Percentiles rank a stretch among this genome's conserved stretches.
These are phyloP conservation scores for Rhododendron vialii DNA, from an alignment of 148 eudicot genomes.

Conservation along the genomic window DNA sequence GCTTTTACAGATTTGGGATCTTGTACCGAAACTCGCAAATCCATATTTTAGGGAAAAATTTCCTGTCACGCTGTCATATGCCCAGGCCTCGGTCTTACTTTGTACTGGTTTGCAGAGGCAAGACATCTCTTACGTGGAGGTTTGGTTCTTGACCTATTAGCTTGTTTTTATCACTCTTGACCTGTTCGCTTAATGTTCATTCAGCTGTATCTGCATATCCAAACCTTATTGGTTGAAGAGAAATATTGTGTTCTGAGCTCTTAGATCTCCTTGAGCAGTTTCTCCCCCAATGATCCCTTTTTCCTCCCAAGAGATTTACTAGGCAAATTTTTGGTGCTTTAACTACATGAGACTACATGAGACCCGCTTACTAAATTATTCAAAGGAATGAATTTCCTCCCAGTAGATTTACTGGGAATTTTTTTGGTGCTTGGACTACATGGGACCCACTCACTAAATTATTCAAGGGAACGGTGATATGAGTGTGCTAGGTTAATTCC, in stretches of 20 bases:
- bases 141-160: constrained; percentile 19
- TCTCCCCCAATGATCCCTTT: neutral
- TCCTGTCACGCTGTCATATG: constrained; percentile 67
- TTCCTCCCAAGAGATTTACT: neutral
- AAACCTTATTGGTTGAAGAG: neutral
- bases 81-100: constrained; percentile 88
- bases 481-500: neutral
- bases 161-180: neutral
- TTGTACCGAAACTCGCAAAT: constrained; percentile 42
- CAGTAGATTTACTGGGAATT: neutral
- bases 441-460: neutral
- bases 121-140: constrained; percentile 65
- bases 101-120: constrained; percentile 79
- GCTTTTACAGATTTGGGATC: constrained; percentile 52
- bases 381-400: neutral
- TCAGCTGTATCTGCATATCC: neutral
- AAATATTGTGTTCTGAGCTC: neutral
- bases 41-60: constrained; percentile 66
- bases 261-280: neutral
- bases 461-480: neutral
- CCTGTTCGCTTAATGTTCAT: neutral
- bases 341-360: neutral
- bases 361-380: neutral
- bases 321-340: neutral
- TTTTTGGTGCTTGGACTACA: neutral